phyloP scores from a whole-genome alignment of 148 eudicot species.

The Persicaria tinctoria region DNA sequence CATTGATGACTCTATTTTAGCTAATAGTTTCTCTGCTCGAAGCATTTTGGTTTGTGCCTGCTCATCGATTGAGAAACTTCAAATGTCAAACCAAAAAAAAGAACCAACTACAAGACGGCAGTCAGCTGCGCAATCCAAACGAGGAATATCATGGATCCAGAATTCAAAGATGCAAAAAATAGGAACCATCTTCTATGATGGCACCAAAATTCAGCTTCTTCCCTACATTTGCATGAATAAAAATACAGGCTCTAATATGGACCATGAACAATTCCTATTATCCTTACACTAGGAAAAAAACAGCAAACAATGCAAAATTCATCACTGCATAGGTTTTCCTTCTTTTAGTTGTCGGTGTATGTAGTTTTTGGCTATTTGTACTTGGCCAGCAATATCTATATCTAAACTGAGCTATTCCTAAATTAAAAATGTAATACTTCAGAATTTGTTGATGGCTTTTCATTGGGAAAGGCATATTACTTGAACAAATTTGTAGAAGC shows the following conservation, averaged over 20 bases:
- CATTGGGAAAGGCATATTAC: neutral
- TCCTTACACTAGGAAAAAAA: neutral
- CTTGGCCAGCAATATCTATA: neutral
- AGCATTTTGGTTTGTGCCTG: slow-evolving; percentile 81
- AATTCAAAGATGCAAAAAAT: neutral
- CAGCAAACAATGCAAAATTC: neutral
- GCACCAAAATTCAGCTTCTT: neutral
- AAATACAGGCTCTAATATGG: neutral
- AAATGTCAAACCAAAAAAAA: neutral
- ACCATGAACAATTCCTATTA: neutral
- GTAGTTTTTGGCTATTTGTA: neutral
- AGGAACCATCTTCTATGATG: neutral
- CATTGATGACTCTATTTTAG: slow-evolving; percentile 84
- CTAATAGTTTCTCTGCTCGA: slow-evolving; percentile 69
- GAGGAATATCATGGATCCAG: too few relatives aligned
- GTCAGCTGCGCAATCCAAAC: neutral
- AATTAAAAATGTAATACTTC: neutral
- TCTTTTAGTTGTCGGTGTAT: slow-evolving; percentile 1
- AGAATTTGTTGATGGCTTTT: neutral
- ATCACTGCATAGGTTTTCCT: neutral
- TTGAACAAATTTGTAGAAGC: neutral
- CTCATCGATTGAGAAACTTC: slow-evolving; percentile 22
- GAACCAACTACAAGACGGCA: neutral
- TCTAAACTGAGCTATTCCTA: neutral
- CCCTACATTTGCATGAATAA: neutral